Conservation (phyloP, 1,284 basidiomycete species). For the Boletus austroedulis region DNA sequence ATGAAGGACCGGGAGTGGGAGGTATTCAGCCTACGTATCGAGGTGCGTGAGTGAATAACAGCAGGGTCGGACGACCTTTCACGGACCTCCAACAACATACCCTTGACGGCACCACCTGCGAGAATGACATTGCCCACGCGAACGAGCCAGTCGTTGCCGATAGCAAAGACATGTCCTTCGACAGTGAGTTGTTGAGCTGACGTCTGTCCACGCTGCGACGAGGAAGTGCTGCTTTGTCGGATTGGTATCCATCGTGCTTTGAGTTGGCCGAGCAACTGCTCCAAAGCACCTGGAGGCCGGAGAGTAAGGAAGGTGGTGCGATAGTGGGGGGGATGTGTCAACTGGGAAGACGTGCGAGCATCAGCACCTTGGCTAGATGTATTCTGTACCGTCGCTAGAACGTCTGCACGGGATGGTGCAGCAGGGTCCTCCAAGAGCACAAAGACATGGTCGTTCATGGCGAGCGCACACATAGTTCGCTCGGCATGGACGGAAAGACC, state of each 20-base stretch:
- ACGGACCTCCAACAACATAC: conserved; percentile 74
- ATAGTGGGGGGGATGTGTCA: conserved; percentile 58
- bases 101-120: conserved; percentile 67
- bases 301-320: conserved; percentile 72
- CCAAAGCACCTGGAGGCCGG: conserved; percentile 65
- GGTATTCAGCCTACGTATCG: conserved; percentile 62
- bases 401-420: conserved; percentile 62
- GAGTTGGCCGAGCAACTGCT: conserved; percentile 66
- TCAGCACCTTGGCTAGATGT: conserved; percentile 42
- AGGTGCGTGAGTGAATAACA: conserved; percentile 5
- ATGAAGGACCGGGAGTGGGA: conserved; percentile 64
- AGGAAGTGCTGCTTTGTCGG: conserved; percentile 48
- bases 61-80: background rate
- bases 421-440: conserved; percentile 70
- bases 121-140: conserved; percentile 72
- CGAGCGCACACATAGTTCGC: conserved; percentile 66
- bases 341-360: conserved; percentile 30
- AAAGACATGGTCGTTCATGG: conserved; percentile 75
- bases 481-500: conserved; percentile 53
- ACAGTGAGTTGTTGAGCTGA: conserved; percentile 62
- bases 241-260: conserved; percentile 72
- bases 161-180: conserved; percentile 65
- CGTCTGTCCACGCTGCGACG: conserved; percentile 46
- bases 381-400: conserved; percentile 39
- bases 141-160: conserved; percentile 79